phyloP scores from a whole-genome alignment of 768 basidiomycete species.

The Coprinopsis strossmayeri region DNA sequence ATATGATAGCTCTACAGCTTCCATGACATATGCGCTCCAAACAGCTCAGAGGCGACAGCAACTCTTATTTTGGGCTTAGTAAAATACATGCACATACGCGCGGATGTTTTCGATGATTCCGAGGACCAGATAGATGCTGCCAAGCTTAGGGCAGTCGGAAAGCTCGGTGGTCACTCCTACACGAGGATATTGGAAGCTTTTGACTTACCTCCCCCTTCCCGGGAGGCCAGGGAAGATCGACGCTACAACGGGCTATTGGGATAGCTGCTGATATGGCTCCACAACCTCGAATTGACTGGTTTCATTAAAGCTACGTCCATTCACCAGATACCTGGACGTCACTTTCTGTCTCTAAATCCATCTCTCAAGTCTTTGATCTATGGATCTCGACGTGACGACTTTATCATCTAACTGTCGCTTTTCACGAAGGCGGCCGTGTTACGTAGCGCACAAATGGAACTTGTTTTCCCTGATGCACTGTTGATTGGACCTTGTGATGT shows the following conservation, averaged over 20 bases:
- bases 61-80: constrained; percentile 49
- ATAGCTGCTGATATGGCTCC: neutral
- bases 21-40: constrained; percentile 38
- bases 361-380: too few species aligned
- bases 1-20: constrained; percentile 38
- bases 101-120: constrained; percentile 38
- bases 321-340: too few species aligned
- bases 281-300: too few species aligned
- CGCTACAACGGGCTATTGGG: constrained; percentile 19
- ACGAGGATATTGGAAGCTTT: constrained; percentile 40
- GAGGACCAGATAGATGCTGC: constrained; percentile 36
- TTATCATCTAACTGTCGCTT: too few species aligned
- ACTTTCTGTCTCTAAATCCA: too few species aligned
- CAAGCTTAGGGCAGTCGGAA: constrained; percentile 42
- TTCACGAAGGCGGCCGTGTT: too few species aligned
- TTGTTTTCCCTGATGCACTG: too few species aligned
- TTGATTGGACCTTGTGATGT: too few species aligned
- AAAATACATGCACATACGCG: constrained; percentile 45
- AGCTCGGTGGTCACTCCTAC: constrained; percentile 53
- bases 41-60: constrained; percentile 29
- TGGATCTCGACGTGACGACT: too few species aligned
- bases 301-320: too few species aligned
- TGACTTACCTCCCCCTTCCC: constrained; percentile 34
- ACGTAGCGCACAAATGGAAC: too few species aligned
- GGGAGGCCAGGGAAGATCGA: constrained; percentile 24